These are phyloP conservation scores for Apiotrichum brassicae DNA, from an alignment of 1,284 basidiomycete genomes.

Conservation along the genomic window DNA sequence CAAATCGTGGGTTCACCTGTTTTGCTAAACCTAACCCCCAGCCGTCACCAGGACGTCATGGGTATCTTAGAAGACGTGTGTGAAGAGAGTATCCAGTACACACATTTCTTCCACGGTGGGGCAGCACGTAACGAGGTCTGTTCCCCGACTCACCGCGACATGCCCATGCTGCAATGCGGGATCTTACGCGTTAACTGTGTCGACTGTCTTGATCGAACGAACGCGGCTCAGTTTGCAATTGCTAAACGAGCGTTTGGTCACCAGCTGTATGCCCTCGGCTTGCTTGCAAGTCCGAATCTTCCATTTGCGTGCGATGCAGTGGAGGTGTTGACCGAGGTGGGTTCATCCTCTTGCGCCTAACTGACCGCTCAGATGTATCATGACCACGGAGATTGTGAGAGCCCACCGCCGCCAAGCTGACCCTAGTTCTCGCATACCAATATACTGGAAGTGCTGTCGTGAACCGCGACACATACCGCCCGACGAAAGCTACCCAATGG, in stretches of 20 bases:
- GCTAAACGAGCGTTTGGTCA: slow-evolving; percentile 92
- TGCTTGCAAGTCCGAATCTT: slow-evolving; percentile 74
- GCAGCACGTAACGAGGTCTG: slow-evolving; percentile 33
- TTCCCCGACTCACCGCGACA: slow-evolving; percentile 55
- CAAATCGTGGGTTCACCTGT: slow-evolving; percentile 49
- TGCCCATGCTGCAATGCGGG: slow-evolving; percentile 80
- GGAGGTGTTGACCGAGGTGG: slow-evolving; percentile 82
- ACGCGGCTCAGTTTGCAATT: slow-evolving; percentile 96
- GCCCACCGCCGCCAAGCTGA: neutral
- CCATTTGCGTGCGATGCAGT: slow-evolving; percentile 90
- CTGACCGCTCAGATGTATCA: slow-evolving; percentile 70
- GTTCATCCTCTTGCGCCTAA: neutral
- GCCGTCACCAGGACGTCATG: slow-evolving; percentile 92
- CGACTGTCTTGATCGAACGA: slow-evolving; percentile 95
- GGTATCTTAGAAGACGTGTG: slow-evolving; percentile 92
- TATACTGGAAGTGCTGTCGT: slow-evolving; percentile 95
- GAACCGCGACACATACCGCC: slow-evolving; percentile 91
- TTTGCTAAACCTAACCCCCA: slow-evolving; percentile 35
- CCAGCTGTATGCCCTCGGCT: slow-evolving; percentile 89
- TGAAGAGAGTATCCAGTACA: slow-evolving; percentile 85
- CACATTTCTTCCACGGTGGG: slow-evolving; percentile 81
- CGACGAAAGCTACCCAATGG: slow-evolving; percentile 81
- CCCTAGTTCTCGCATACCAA: slow-evolving; percentile 84
- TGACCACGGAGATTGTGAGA: slow-evolving; percentile 85
- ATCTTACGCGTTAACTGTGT: slow-evolving; percentile 88